These are phyloP conservation scores for Botryotinia globosa DNA, from an alignment of 2,329 filamentous ascomycete species.

Conservation along the genomic window DNA sequence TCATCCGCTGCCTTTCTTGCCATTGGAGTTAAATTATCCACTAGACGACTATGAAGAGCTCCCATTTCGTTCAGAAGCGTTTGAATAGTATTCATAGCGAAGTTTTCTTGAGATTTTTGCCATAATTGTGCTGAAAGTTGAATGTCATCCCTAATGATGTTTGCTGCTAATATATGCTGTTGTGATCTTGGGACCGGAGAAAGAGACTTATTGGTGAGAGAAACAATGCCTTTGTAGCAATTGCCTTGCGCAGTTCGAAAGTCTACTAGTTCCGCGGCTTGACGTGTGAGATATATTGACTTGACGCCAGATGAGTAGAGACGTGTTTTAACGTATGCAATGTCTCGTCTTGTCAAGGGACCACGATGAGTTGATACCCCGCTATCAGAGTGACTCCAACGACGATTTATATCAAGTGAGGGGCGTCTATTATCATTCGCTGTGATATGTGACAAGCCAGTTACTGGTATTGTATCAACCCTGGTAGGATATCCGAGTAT, in stretches of 20 bases:
- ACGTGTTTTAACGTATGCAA: constrained; percentile 73
- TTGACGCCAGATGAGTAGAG: constrained; percentile 86
- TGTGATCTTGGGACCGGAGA: constrained; percentile 31
- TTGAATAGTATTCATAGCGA: constrained; percentile 56
- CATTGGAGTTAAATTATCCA: constrained; percentile 48
- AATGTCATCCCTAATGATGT: constrained; percentile 47
- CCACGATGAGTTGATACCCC: constrained; percentile 40
- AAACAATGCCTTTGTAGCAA: constrained; percentile 31
- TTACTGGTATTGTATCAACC: constrained; percentile 43
- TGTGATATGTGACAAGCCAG: constrained; percentile 44
- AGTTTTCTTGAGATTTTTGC: constrained; percentile 56
- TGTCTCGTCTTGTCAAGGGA: constrained; percentile 65
- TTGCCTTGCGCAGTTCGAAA: constrained; percentile 24
- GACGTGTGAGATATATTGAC: constrained; percentile 72
- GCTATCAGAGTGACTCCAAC: constrained; percentile 53
- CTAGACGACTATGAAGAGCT: constrained; percentile 42
- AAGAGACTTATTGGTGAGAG: constrained; percentile 23
- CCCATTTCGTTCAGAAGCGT: constrained; percentile 48
- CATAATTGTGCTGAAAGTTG: constrained; percentile 49
- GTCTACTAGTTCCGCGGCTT: constrained; percentile 46
- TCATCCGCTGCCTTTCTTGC: constrained; percentile 70
- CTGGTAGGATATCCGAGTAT: constrained; percentile 38
- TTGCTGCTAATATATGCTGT: constrained; percentile 49
- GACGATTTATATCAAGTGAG: constrained; percentile 37
- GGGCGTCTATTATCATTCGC: constrained; percentile 31